Base-by-base conservation (phyloP, 2,329 filamentous ascomycete genomes). In the Pseudogymnoascus sp. region DNA sequence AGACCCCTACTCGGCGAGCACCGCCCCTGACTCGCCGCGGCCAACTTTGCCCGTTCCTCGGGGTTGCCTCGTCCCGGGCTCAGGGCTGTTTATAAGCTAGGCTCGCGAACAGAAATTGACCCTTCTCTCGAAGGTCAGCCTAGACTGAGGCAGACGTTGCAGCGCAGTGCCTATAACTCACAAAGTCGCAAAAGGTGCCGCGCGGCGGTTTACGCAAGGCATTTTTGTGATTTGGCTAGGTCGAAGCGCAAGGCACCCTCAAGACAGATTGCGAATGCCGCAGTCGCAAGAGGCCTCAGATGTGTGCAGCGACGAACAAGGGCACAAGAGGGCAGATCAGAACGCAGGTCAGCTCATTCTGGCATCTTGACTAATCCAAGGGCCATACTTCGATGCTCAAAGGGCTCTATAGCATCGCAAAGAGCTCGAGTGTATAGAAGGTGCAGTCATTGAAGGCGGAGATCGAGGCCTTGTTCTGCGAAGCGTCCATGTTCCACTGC, bases 191-290 rank as follows among this genome's bases (percentile, higher is more conserved):
- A 57, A 32, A 16, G 1, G 35, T 34, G 14, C 37, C n/a, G 22
- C 58, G 37, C 28, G 3, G n/a, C 35, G 22, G 37, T n/a, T 37
- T 47, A 30, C n/a, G n/a, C 25, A 60, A 28, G 58, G 58, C 58
- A 60, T 22, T 60, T 60, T 57, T 50, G 16, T 38, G 11, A 60
- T 60, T 60, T 60, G 20, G 58, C 58, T 32, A 60, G 58, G 58
- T 60, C 58, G 38, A 57, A 0, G 2, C 58, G 25, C 20, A 50
- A 60, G 58, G 38, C 58, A 60, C 58, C 25, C 58, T 9, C 20
- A 1, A 57, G 58, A 38, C 58, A 32, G 38, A 32, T 34, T 43
- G 20, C 18, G 58, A 38, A 30, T 57, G 58, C 37, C 38, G 32
- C 58, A 18, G 38, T 60, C 58, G 37, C 38, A 32, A 18, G 58